Percentiles rank a stretch among this genome's conserved stretches.
Conservation (phyloP, 106 monocot species). For the Dioscorea dumetorum region DNA sequence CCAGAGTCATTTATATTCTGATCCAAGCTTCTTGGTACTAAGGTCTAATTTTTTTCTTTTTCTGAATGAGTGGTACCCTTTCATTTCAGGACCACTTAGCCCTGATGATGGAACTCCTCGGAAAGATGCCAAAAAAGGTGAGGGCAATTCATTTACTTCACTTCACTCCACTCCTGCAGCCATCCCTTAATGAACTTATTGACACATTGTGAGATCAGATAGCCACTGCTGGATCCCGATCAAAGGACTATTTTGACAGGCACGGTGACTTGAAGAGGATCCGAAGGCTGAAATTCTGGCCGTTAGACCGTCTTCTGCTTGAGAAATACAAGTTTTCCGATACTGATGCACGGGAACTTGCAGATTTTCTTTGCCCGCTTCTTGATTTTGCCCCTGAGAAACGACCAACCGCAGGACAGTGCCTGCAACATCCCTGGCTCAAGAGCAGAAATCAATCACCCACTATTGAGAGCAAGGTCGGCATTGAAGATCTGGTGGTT, state of each 20-base stretch:
- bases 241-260: constrained; percentile 85
- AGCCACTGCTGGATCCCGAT: constrained; percentile 57
- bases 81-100: constrained; percentile 85
- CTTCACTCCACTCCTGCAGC: not conserved
- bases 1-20: too few species aligned
- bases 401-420: constrained; percentile 63
- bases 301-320: constrained; percentile 49
- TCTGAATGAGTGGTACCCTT: not conserved
- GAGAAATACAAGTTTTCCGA: constrained; percentile 78
- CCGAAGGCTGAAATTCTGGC: constrained; percentile 68
- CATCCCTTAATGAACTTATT: not conserved
- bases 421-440: constrained; percentile 72
- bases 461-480: constrained; percentile 1
- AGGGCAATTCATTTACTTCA: not conserved
- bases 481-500: constrained; percentile 13
- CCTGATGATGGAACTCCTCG: constrained; percentile 94
- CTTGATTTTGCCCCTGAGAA: constrained; percentile 82
- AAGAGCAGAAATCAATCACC: not conserved
- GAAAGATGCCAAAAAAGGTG: constrained; percentile 89
- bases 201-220: constrained; percentile 28
- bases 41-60: too few species aligned
- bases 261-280: constrained; percentile 91
- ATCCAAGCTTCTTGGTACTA: too few species aligned
- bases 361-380: constrained; percentile 68
- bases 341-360: constrained; percentile 47